phyloP scores from a whole-genome alignment of 2,329 filamentous ascomycete species.

The Aspergillus pseudoglaucus region DNA sequence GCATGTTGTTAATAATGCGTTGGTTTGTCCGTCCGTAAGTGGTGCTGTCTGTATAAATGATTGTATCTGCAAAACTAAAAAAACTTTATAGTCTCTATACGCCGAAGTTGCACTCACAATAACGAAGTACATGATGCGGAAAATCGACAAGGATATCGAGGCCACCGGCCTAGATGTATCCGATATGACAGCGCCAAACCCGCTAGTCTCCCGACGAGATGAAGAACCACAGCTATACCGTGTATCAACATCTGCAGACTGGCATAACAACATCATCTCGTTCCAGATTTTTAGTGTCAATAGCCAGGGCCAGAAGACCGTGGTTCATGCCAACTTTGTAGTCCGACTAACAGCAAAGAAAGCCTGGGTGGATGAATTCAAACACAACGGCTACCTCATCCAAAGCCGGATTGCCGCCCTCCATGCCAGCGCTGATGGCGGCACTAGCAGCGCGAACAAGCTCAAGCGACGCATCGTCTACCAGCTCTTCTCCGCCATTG shows the following conservation, averaged over 20 bases:
- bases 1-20: constrained; percentile 24
- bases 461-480: constrained; percentile 70
- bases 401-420: constrained; percentile 55
- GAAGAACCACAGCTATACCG: constrained; percentile 34
- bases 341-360: constrained; percentile 27
- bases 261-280: constrained; percentile 24
- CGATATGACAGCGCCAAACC: constrained; percentile 34
- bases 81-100: constrained; percentile 22
- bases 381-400: constrained; percentile 62
- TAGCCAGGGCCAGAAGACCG: constrained; percentile 29
- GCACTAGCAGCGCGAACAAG: constrained; percentile 56
- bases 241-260: constrained; percentile 29
- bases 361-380: constrained; percentile 18
- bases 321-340: constrained; percentile 29
- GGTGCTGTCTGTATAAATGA: not conserved
- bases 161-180: constrained; percentile 27
- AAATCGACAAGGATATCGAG: constrained; percentile 27
- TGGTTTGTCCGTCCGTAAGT: constrained; percentile 30
- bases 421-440: constrained; percentile 55
- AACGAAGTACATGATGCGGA: constrained; percentile 26
- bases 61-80: constrained; percentile 3
- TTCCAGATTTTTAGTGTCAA: constrained; percentile 33
- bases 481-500: constrained; percentile 60
- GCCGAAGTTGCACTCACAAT: constrained; percentile 34
- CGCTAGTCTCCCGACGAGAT: constrained; percentile 48